phyloP scores from a whole-genome alignment of 2,329 filamentous ascomycete genomes.

The Endocalyx cinctus region DNA sequence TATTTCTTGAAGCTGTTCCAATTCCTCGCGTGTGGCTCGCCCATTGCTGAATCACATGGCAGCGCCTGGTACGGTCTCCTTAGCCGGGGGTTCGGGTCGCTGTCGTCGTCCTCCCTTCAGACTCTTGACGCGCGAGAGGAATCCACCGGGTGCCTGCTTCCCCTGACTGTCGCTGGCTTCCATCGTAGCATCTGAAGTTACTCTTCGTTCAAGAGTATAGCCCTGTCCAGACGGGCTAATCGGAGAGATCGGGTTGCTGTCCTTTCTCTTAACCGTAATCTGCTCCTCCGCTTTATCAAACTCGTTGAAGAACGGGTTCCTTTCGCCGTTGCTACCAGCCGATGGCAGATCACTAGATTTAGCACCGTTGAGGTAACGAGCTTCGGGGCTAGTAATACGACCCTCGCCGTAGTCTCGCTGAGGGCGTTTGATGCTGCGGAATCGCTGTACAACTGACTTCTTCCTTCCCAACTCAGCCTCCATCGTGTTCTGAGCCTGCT shows the following conservation, averaged over 20 bases:
- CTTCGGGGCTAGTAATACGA: conserved; percentile 55
- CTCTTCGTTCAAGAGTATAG: conserved; percentile 58
- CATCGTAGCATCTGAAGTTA: conserved; percentile 52
- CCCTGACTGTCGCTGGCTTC: conserved; percentile 36
- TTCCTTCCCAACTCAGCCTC: conserved; percentile 71
- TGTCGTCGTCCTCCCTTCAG: conserved; percentile 65
- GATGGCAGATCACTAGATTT: conserved; percentile 35
- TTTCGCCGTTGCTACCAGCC: conserved; percentile 39
- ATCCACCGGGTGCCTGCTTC: conserved; percentile 50
- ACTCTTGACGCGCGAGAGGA: conserved; percentile 77
- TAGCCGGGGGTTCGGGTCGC: conserved; percentile 30
- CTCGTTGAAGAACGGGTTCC: conserved; percentile 81
- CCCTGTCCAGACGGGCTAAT: conserved; percentile 49
- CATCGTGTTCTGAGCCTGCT: conserved; percentile 52
- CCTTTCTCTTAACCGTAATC: conserved; percentile 40
- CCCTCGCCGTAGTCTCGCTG: conserved; percentile 53
- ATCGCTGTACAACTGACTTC: conserved; percentile 89
- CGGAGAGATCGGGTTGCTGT: conserved; percentile 29
- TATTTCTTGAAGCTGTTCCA: too few relatives aligned
- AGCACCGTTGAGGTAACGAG: conserved; percentile 33
- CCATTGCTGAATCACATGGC: too few relatives aligned
- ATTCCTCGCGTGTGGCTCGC: too few relatives aligned
- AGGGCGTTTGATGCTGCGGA: conserved; percentile 75
- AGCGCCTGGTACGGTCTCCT: conserved; percentile 16
- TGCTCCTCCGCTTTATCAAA: conserved; percentile 56